Evolutionary conservation across 345 rosid genomes (phyloP).

Genomic region (Laguncularia racemosa): DNA sequence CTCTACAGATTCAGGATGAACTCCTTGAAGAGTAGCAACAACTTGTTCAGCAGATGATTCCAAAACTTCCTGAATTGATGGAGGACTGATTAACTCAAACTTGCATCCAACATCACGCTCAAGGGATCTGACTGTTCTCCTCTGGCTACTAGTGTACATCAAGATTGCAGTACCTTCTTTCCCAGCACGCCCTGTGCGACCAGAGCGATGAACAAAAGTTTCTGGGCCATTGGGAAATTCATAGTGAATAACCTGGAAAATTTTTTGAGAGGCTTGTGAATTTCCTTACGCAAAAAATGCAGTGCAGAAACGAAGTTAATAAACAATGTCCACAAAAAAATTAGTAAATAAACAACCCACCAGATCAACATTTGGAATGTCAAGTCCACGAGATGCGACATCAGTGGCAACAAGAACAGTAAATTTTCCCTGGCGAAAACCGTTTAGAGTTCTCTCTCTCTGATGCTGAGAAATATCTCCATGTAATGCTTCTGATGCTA

Average conservation of each 20-base stretch:
- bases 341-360: constrained; percentile 30
- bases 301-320: neutral
- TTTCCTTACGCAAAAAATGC: neutral
- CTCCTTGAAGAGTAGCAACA: constrained; percentile 76
- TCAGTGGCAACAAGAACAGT: constrained; percentile 97
- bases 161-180: constrained; percentile 91
- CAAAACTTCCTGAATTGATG: constrained; percentile 63
- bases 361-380: constrained; percentile 92
- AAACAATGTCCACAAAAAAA: neutral
- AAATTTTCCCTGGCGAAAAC: constrained; percentile 94
- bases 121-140: constrained; percentile 77
- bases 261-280: constrained; percentile 5
- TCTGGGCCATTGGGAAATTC: constrained; percentile 98
- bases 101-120: constrained; percentile 92
- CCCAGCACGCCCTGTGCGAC: constrained; percentile 99
- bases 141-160: constrained; percentile 76
- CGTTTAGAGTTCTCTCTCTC: constrained; percentile 93
- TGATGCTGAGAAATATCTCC: constrained; percentile 99
- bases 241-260: constrained; percentile 76
- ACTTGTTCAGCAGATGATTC: constrained; percentile 86
- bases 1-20: constrained; percentile 73
- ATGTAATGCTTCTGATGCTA: constrained; percentile 93
- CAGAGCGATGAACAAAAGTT: constrained; percentile 98
- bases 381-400: constrained; percentile 98
- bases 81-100: constrained; percentile 84